phyloP scores from a whole-genome alignment of 768 basidiomycete genomes.

The Crassisporium funariophilum region DNA sequence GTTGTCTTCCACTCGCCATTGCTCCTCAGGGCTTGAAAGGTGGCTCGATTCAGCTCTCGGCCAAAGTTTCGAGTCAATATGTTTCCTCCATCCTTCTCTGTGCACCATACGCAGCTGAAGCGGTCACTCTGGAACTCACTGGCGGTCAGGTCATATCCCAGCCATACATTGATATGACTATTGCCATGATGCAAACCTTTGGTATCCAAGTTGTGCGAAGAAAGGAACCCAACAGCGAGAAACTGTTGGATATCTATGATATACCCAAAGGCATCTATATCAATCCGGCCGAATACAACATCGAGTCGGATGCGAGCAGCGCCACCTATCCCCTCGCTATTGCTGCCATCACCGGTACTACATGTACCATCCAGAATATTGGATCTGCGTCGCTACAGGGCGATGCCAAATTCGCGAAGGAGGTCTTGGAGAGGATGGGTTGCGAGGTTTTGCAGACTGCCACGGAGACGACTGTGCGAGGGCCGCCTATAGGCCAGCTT shows the following conservation, averaged over 20 bases:
- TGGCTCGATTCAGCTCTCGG: constrained; percentile 81
- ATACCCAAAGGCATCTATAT: constrained; percentile 80
- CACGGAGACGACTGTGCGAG: constrained; percentile 88
- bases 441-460: constrained; percentile 87
- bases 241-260: constrained; percentile 76
- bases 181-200: constrained; percentile 96
- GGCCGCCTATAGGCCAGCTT: constrained; percentile 80
- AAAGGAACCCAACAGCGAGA: constrained; percentile 57
- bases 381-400: constrained; percentile 91
- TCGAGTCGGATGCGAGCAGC: constrained; percentile 94
- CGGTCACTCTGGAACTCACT: constrained; percentile 86
- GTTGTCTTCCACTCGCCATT: constrained; percentile 89
- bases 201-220: constrained; percentile 77
- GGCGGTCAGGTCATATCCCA: constrained; percentile 98
- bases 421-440: constrained; percentile 94
- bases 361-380: constrained; percentile 92
- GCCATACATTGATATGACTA: constrained; percentile 99
- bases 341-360: constrained; percentile 96
- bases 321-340: constrained; percentile 97
- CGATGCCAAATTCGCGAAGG: constrained; percentile 94
- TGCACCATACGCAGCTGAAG: constrained; percentile 86
- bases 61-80: constrained; percentile 96
- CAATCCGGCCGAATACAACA: constrained; percentile 81
- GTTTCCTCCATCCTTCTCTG: constrained; percentile 96
- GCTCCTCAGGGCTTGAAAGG: constrained; percentile 82